Base-by-base conservation (phyloP, 257 asterid genomes). In the Euphrasia confusa region DNA sequence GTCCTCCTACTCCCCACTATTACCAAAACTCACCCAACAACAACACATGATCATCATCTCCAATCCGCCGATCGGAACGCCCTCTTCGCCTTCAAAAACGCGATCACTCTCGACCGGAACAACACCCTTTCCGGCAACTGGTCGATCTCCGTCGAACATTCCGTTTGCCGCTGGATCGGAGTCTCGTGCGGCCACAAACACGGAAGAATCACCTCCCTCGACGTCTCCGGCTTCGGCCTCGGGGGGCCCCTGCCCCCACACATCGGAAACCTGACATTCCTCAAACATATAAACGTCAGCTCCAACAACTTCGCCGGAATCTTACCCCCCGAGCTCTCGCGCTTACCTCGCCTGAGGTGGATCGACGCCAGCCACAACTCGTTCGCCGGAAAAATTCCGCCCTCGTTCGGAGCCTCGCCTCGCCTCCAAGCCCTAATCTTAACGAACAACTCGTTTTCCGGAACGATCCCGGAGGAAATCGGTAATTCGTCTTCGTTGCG, bases 141-240 rank as follows among this genome's bases (percentile, higher is more conserved):
- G 60, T 55, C 60, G 30, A 17, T 2, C 26, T 10, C 5, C 24
- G 40, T 1, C 8, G 2, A 9, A 6, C 6, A 9, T 49, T 6
- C 55, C 55, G 21, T 15, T 49, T 49, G 55, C 10, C 21, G 15
- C 5, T 45, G 52, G 52, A 45, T 45, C 15, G 52, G 52, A 1
- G 17, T 45, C 52, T 4, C 17, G 4, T 45, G 52, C 52, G 52
- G 17, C 0, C 2, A 4, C 17, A 45, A 45, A 14, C 26, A 49
- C 55, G 5, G 13, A 13, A 49, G 77, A 50, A 68, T 79, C 33
- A 61, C 57, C 4, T 13, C 75, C 42, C 35, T 79, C 61, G 6
- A 42, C 30, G 3, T 61, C 11, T 42, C 79, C 0, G 28, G 61
- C 32, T 66, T 45, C 7, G 8, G 28, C 27, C 65, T 80, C 0